Evolutionary conservation across 2,329 filamentous ascomycete species (phyloP), one percentile per base, ranked within the genome.

Genomic region (Neoarthrinium moseri): DNA sequence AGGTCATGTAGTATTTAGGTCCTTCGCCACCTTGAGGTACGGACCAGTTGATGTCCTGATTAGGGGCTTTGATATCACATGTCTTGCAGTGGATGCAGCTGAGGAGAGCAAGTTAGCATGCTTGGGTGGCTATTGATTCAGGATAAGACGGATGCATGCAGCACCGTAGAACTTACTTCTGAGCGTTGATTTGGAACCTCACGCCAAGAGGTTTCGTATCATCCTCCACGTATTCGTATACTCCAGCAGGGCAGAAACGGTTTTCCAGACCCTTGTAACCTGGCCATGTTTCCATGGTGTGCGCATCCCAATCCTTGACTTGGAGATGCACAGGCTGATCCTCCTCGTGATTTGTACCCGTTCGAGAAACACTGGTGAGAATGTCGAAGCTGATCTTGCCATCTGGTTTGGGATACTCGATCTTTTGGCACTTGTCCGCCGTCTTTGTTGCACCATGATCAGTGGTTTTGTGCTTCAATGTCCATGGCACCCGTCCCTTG

Each of bases 51-150:
- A 99, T 97, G 64, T 97, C 94, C 73, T 99, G 94, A 51, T 86
- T 82, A 6, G 94, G 94, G 13, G 90, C 92, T 74, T 99, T 99
- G 73, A 99, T 99, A 68, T 99, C 94, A 67, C 94, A 99, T 12
- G 94, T 99, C 80, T 99, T 99, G 79, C 94, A 99, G 71, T 99
- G 94, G 54, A 99, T 95, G 67, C 94, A 99, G 71, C 91, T 96
- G 56, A 32, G 18, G 15, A 13, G 10, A 21, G 2, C 4, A 7
- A 4, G 27, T 43, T 43, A 43, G 29, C 18, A 10, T 29, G 15
- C 13, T 17, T 10, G 11, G 20, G 17, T 18, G 17, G 15, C 17
- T 35, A 13, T 15, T 11, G 17, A 35, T 8, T 8, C 32, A 35
- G 11, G 8, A 35, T 13, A 18, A 38, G 21, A 36, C 18, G 41